Evolutionary conservation across 2,329 filamentous ascomycete species (phyloP).

Genomic region (Sarocladium kiliense): DNA sequence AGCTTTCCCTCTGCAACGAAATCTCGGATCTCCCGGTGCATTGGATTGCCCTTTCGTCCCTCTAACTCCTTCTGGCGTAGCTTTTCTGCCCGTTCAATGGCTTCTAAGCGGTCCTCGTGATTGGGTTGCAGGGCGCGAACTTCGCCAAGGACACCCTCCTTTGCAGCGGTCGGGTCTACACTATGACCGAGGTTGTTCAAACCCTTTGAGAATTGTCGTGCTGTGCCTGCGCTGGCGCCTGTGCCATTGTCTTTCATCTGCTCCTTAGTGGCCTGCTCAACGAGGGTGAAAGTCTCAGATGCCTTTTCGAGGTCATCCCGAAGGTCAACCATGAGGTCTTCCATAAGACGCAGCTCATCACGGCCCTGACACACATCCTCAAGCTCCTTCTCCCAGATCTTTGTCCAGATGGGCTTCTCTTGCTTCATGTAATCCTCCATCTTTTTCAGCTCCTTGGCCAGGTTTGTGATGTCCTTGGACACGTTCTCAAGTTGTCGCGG

Average conservation of each 20-base stretch:
- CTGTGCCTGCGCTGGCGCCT: slow-evolving; percentile 42
- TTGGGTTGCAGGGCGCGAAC: slow-evolving; percentile 91
- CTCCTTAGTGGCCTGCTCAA: slow-evolving; percentile 97
- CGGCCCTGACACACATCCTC: slow-evolving; percentile 94
- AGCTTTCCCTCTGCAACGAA: slow-evolving; percentile 89
- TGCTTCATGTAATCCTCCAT: slow-evolving; percentile 87
- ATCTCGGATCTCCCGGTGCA: slow-evolving; percentile 76
- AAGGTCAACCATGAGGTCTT: slow-evolving; percentile 87
- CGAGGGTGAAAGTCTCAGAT: slow-evolving; percentile 84
- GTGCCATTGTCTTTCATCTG: slow-evolving; percentile 74
- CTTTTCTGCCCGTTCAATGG: slow-evolving; percentile 95
- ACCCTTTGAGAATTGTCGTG: slow-evolving; percentile 51
- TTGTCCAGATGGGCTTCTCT: slow-evolving; percentile 96
- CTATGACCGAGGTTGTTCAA: slow-evolving; percentile 48
- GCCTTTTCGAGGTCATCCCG: slow-evolving; percentile 95
- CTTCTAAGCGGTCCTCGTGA: slow-evolving; percentile 86
- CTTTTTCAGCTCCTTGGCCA: slow-evolving; percentile 84
- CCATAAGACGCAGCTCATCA: slow-evolving; percentile 91
- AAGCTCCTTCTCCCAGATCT: slow-evolving; percentile 98
- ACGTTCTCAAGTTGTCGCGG: slow-evolving; percentile 86
- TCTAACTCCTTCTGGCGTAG: slow-evolving; percentile 84
- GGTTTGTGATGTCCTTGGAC: slow-evolving; percentile 76
- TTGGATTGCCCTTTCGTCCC: slow-evolving; percentile 64
- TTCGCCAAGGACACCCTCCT: slow-evolving; percentile 87
- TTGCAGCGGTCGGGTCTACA: slow-evolving; percentile 71